A percentile compares a stretch with the other conserved stretches of the same genome.
Conservation (phyloP, 2,329 filamentous ascomycete species). For the Xylogone sp. region DNA sequence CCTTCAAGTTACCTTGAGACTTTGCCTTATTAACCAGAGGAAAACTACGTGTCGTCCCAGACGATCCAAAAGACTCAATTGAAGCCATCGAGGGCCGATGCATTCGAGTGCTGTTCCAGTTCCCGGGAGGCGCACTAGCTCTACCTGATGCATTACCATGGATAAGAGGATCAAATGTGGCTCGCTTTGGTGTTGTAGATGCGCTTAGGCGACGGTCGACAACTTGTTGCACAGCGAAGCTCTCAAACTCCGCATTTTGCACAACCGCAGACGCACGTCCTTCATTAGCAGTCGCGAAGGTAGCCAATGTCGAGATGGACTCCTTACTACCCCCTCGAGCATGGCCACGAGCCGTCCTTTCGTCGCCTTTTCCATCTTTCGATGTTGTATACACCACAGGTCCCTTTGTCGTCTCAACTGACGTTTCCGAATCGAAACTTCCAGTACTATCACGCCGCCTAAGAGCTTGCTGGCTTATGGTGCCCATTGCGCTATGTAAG, state of each 20-base stretch:
- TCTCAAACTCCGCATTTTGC: conserved; percentile 32
- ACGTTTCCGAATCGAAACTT: conserved; percentile 57
- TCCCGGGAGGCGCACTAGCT: neutral
- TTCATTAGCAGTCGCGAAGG: conserved; percentile 62
- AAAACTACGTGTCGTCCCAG: conserved; percentile 58
- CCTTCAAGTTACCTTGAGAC: conserved; percentile 9
- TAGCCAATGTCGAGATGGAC: conserved; percentile 56
- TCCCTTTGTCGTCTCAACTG: conserved; percentile 58
- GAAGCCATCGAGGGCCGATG: conserved; percentile 57
- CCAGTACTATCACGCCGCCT: conserved; percentile 41
- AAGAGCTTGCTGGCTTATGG: conserved; percentile 55
- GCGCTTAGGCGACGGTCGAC: conserved; percentile 6
- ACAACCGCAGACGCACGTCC: conserved; percentile 32
- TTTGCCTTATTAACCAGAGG: conserved; percentile 53
- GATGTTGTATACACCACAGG: conserved; percentile 24
- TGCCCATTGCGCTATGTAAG: conserved; percentile 86
- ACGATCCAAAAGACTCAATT: conserved; percentile 34
- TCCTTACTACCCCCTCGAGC: conserved; percentile 52
- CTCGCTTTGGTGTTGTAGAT: conserved; percentile 18
- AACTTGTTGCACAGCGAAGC: conserved; percentile 31
- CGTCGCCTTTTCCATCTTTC: conserved; percentile 10
- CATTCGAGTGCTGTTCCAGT: conserved; percentile 9
- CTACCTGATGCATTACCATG: conserved; percentile 1
- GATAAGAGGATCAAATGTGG: conserved; percentile 21
- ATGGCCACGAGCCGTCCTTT: conserved; percentile 27